These are phyloP conservation scores for Naganishia friedmannii DNA, from an alignment of 768 basidiomycete genomes.

Conservation along the genomic window DNA sequence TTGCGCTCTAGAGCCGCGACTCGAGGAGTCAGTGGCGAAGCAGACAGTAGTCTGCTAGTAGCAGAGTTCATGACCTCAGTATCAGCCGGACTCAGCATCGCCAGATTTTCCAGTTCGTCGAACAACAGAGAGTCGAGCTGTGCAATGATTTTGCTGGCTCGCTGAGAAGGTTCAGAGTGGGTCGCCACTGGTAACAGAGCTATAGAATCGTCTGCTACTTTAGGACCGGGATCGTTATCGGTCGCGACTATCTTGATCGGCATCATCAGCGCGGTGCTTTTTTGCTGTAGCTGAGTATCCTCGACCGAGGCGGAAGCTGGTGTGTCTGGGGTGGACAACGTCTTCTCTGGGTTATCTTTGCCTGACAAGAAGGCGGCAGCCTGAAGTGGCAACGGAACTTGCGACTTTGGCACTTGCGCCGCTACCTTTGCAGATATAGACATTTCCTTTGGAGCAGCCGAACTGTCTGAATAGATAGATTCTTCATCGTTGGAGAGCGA, in stretches of 20 bases:
- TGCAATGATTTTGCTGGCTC: constrained; percentile 4
- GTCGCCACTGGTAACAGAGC: background rate
- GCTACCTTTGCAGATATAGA: background rate
- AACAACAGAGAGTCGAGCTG: constrained; percentile 4
- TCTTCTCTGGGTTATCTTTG: background rate
- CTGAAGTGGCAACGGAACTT: background rate
- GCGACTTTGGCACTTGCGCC: background rate
- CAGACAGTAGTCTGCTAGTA: background rate
- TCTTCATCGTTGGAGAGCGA: constrained; percentile 7
- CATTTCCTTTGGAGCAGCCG: background rate
- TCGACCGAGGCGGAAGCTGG: background rate
- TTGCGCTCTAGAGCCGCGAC: background rate
- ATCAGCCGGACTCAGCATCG: background rate
- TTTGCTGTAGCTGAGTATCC: too few species aligned
- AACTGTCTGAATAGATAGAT: background rate
- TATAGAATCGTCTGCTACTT: too few species aligned
- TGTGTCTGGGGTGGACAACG: background rate
- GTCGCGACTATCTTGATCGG: too few species aligned
- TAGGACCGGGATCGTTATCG: too few species aligned
- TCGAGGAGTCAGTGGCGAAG: background rate
- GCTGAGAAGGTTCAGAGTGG: background rate
- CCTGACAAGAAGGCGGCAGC: background rate
- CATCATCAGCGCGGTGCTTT: too few species aligned
- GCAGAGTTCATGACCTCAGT: background rate
- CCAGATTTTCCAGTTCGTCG: constrained; percentile 6